Conservation (phyloP, 306 rosid genomes). For the Glycine tomentella region DNA sequence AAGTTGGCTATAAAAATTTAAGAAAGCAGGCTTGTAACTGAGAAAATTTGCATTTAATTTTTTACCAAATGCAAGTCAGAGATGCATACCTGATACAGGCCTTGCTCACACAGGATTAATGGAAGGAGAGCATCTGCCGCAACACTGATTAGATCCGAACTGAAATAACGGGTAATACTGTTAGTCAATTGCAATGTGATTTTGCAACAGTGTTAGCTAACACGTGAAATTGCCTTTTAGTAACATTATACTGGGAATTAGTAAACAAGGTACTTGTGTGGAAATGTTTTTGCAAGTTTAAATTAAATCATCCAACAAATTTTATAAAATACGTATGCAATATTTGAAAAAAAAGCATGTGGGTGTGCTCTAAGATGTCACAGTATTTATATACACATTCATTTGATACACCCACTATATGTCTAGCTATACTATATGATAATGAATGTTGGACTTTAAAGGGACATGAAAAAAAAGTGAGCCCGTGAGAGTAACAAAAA, state of each 20-base stretch:
- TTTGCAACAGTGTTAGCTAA: conserved; percentile 9
- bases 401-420: not conserved
- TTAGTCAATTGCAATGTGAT: conserved; percentile 33
- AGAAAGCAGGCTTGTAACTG: conserved; percentile 14
- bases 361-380: conserved; percentile 1
- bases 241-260: not conserved
- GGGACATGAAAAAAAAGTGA: not conserved
- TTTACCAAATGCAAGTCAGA: conserved; percentile 34
- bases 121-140: conserved; percentile 99
- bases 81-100: conserved; percentile 76
- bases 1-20: conserved; percentile 8
- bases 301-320: not conserved
- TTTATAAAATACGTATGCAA: conserved; percentile 2
- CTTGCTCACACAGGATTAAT: conserved; percentile 85
- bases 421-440: not conserved
- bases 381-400: not conserved
- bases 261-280: conserved; percentile 22
- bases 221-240: conserved; percentile 17
- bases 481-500: not conserved
- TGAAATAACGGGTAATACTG: conserved; percentile 45
- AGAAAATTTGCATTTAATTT: not conserved
- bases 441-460: not conserved
- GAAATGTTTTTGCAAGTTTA: conserved; percentile 26
- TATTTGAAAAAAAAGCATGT: not conserved
- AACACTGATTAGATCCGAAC: conserved; percentile 83